phyloP scores from a whole-genome alignment of 805 yeast genomes.

The Wickerhamiella australiensis region DNA sequence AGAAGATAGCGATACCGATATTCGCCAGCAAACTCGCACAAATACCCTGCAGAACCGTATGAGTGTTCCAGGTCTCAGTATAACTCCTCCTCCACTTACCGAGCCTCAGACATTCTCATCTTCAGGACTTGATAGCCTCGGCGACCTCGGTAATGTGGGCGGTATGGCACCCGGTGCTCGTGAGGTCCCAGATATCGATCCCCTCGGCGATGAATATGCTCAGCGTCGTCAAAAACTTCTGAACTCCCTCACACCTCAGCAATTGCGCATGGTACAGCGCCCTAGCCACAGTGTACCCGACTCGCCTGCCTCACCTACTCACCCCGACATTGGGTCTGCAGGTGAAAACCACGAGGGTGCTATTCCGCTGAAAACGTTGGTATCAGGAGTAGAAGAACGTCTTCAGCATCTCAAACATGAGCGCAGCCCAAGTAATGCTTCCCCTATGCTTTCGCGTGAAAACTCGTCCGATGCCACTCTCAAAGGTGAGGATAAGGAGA shows the following conservation, averaged over 20 bases:
- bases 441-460: conserved; percentile 8
- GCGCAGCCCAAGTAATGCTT: conserved; percentile 2
- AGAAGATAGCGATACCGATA: conserved; percentile 1
- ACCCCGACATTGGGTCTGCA: background rate
- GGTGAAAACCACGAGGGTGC: background rate
- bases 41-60: conserved; percentile 7
- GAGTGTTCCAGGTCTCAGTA: conserved; percentile 5
- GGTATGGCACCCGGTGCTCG: conserved; percentile 29
- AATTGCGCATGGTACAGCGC: background rate
- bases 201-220: conserved; percentile 19
- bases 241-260: conserved; percentile 4
- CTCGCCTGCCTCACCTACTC: background rate
- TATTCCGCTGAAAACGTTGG: conserved; percentile 5
- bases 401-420: conserved; percentile 18
- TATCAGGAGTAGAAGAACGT: conserved; percentile 18
- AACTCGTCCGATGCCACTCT: background rate
- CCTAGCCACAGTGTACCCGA: conserved; percentile 2
- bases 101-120: background rate
- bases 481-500: conserved; percentile 13
- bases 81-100: conserved; percentile 7
- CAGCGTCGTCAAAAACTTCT: conserved; percentile 18
- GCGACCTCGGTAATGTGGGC: conserved; percentile 16
- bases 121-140: background rate
- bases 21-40: conserved; percentile 1
- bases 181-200: conserved; percentile 16